phyloP scores from a whole-genome alignment of 2,329 filamentous ascomycete species.

The Pyrenophora tritici-repentis region DNA sequence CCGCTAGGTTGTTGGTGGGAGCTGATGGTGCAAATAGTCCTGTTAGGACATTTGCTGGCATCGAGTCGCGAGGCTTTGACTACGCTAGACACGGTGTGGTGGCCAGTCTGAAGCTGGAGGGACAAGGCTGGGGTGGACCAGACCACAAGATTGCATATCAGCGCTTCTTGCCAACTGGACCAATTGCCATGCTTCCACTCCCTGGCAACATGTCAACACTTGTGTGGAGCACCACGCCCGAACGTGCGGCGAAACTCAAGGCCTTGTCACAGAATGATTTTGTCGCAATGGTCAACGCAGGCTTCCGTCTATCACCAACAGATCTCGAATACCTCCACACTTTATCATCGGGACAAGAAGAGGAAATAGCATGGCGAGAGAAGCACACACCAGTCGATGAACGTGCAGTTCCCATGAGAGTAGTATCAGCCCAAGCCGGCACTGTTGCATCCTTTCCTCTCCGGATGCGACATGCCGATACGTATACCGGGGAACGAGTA shows the following conservation, averaged over 20 bases:
- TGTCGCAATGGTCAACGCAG: constrained; percentile 86
- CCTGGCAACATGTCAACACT: constrained; percentile 82
- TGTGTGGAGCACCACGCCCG: constrained; percentile 91
- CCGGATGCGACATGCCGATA: constrained; percentile 89
- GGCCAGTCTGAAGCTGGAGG: constrained; percentile 78
- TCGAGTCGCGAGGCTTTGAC: constrained; percentile 87
- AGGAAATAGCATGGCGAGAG: constrained; percentile 84
- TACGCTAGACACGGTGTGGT: constrained; percentile 90
- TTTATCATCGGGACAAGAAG: constrained; percentile 56
- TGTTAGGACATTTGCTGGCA: constrained; percentile 85
- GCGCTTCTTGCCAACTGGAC: constrained; percentile 89
- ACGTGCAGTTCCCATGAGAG: constrained; percentile 64
- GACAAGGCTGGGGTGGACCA: constrained; percentile 45
- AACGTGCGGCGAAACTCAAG: constrained; percentile 79
- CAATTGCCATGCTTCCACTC: constrained; percentile 87
- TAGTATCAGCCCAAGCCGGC: constrained; percentile 74
- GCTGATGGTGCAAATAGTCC: constrained; percentile 96
- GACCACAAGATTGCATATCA: constrained; percentile 81
- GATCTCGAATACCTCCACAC: constrained; percentile 86
- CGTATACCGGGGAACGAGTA: constrained; percentile 87
- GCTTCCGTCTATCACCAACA: constrained; percentile 78
- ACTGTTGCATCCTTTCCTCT: constrained; percentile 89
- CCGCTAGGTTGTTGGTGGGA: constrained; percentile 84
- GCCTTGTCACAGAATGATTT: constrained; percentile 74
- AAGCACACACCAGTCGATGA: constrained; percentile 66